Percentiles rank a stretch among this genome's conserved stretches.
Conservation (phyloP, 2,329 filamentous ascomycete species). For the Xenosphaeropsis pyriputrescens region DNA sequence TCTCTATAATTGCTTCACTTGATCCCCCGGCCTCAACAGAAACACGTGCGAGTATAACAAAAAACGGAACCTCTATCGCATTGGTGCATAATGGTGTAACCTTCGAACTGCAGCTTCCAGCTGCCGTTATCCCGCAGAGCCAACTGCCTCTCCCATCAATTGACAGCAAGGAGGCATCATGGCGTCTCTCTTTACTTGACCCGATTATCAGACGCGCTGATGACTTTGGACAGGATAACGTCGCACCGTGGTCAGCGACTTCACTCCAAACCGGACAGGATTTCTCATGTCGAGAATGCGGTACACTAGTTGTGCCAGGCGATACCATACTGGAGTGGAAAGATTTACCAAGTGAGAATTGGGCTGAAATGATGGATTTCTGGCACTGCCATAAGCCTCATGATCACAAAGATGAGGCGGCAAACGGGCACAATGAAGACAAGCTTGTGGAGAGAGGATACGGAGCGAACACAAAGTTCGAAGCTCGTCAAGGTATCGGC, state of each 20-base stretch:
- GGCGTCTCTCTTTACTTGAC: slow-evolving; percentile 32
- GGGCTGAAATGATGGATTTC: slow-evolving; percentile 99
- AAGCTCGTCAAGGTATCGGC: slow-evolving; percentile 49
- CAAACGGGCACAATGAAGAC: slow-evolving; percentile 10
- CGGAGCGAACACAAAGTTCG: slow-evolving; percentile 63
- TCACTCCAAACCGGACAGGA: slow-evolving; percentile 24
- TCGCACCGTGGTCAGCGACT: slow-evolving; percentile 34
- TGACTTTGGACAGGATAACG: slow-evolving; percentile 7
- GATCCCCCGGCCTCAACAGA: slow-evolving; percentile 18
- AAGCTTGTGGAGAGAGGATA: slow-evolving; percentile 48
- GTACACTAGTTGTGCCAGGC: slow-evolving; percentile 24
- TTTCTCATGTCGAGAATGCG: slow-evolving; percentile 23
- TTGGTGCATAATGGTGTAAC: slow-evolving; percentile 31
- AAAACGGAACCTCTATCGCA: slow-evolving; percentile 28
- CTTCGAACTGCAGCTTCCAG: slow-evolving; percentile 21
- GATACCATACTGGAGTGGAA: slow-evolving; percentile 52
- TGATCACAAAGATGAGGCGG: slow-evolving; percentile 22
- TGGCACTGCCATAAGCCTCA: slow-evolving; percentile 97
- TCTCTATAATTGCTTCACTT: slow-evolving; percentile 41
- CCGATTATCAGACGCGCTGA: slow-evolving; percentile 1
- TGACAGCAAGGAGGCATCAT: slow-evolving; percentile 25
- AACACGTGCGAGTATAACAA: slow-evolving; percentile 22
- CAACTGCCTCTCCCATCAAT: slow-evolving; percentile 8
- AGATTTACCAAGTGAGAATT: slow-evolving; percentile 88
- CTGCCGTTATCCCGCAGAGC: slow-evolving; percentile 13